phyloP scores from a whole-genome alignment of 1,284 basidiomycete species.

The Stygiomarasmius scandens region DNA sequence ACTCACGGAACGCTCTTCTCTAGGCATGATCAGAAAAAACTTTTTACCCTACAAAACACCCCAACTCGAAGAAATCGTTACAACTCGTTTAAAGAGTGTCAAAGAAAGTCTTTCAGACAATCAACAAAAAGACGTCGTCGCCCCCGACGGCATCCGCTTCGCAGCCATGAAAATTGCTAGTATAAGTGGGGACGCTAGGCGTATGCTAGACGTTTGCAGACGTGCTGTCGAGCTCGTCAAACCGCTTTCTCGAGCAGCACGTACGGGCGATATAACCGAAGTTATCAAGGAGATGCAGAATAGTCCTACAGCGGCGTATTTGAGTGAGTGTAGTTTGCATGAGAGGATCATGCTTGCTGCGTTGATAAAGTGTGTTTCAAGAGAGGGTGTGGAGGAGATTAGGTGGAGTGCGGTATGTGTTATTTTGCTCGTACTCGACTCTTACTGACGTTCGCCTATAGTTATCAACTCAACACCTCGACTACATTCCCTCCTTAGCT shows the following conservation, averaged over 20 bases:
- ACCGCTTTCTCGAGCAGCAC: slow-evolving; percentile 56
- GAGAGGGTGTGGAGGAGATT: slow-evolving; percentile 88
- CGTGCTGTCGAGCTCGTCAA: slow-evolving; percentile 84
- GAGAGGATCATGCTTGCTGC: slow-evolving; percentile 91
- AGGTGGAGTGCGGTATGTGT: slow-evolving; percentile 75
- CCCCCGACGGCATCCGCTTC: slow-evolving; percentile 82
- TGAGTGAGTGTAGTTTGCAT: slow-evolving; percentile 82
- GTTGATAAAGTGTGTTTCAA: slow-evolving; percentile 80
- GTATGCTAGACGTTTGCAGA: slow-evolving; percentile 93
- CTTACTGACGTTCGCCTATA: too few species aligned
- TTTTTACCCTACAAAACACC: slow-evolving; percentile 89
- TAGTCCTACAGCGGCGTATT: slow-evolving; percentile 83
- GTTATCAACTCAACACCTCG: slow-evolving; percentile 70
- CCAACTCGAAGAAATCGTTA: slow-evolving; percentile 88
- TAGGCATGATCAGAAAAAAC: slow-evolving; percentile 94
- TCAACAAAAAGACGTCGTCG: slow-evolving; percentile 59
- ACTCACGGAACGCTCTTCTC: neutral
- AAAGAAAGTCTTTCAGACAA: slow-evolving; percentile 50
- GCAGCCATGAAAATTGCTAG: slow-evolving; percentile 91
- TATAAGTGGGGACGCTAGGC: slow-evolving; percentile 92
- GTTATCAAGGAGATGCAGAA: slow-evolving; percentile 92
- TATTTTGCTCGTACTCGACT: neutral
- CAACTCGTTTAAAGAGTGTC: slow-evolving; percentile 71
- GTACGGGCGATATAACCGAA: slow-evolving; percentile 74
- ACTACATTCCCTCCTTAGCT: slow-evolving; percentile 60